Evolutionary conservation across 2,329 filamentous ascomycete species (phyloP).

Genomic region (Shiraia bambusicola): DNA sequence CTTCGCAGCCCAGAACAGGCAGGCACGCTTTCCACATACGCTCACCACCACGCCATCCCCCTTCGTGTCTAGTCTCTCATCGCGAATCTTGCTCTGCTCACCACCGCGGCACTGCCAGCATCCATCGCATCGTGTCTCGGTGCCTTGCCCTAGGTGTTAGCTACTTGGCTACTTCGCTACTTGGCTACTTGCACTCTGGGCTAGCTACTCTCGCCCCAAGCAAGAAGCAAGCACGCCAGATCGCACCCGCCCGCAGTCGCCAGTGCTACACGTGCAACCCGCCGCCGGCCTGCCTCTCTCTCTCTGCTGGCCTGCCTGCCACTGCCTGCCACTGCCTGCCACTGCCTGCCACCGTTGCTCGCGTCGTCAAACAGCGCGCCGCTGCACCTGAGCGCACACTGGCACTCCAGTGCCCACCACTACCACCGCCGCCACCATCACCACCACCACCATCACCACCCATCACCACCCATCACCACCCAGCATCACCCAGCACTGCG

Average conservation of each 20-base stretch:
- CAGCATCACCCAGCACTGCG: too few species aligned
- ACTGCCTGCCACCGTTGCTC: constrained; percentile 20
- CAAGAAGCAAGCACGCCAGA: too few species aligned
- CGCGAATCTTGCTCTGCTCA: constrained; percentile 39
- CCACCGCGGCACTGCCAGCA: constrained; percentile 13
- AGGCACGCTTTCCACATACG: constrained; percentile 19
- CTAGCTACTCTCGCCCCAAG: too few species aligned
- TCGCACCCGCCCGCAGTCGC: constrained; percentile 23
- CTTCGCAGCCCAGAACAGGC: background rate
- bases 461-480: too few species aligned
- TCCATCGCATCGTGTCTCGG: constrained; percentile 7
- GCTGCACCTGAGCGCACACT: constrained; percentile 10
- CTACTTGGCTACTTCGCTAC: too few species aligned
- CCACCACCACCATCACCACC: too few species aligned
- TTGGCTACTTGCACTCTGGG: too few species aligned
- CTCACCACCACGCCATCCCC: constrained; percentile 39
- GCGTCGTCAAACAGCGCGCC: constrained; percentile 21
- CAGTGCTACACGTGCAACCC: constrained; percentile 40
- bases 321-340: too few species aligned
- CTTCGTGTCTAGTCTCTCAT: constrained; percentile 42
- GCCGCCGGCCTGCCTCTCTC: constrained; percentile 29
- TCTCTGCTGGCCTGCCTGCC: too few species aligned
- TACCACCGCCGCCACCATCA: too few species aligned
- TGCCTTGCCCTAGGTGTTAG: constrained; percentile 36
- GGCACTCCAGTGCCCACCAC: too few species aligned